A percentile compares a stretch with the other conserved stretches of the same genome.
Conservation (phyloP, 306 rosid species). For the cucumber (Cucumis sativus) region Cucumber_9930_V3 NC_026660.2:21825001-21825500, state of each 20-base stretch:
- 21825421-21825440: conserved; percentile 84
- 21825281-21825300: conserved; percentile 45
- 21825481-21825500: conserved; percentile 1
- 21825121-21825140: conserved; percentile 51
- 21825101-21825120: conserved; percentile 22
- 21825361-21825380: conserved; percentile 55
- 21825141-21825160: conserved; percentile 84
- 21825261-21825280: background rate
- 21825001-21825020: conserved; percentile 22
- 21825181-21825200: conserved; percentile 30
- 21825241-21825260: conserved; percentile 7
- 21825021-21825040: conserved; percentile 51
- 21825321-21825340: conserved; percentile 33
- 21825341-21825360: conserved; percentile 72
- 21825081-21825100: conserved; percentile 45
- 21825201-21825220: conserved; percentile 5
- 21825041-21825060: background rate
- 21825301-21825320: conserved; percentile 94
- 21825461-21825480: conserved; percentile 16
- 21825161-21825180: conserved; percentile 67
- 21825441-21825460: conserved; percentile 21
- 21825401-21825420: conserved; percentile 52
- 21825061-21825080: conserved; percentile 21
- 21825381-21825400: conserved; percentile 27
- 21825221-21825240: conserved; percentile 24